Evolutionary conservation across 345 rosid species (phyloP), one percentile per base, ranked within the genome.

Genomic region (Erodium maritimum): DNA sequence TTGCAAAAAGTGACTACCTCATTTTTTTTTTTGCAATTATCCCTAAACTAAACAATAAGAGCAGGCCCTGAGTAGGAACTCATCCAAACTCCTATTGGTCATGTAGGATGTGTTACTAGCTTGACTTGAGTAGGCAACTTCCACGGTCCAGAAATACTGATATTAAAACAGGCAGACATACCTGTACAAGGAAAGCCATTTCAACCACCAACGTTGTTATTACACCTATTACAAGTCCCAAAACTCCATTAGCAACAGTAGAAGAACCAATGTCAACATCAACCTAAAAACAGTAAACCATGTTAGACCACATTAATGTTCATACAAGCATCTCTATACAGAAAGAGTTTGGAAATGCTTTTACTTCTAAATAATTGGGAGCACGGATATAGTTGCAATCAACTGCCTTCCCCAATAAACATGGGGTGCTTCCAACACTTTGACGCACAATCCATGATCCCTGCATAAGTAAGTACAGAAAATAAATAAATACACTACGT

Each of bases 131-230:
- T 25, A 2, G 33, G 33, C n/a, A n/a, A n/a, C n/a, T n/a, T 25
- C 33, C 33, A 25, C 7, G 7, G 33, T 2, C 33, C 7, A 25
- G 7, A 7, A 25, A 25, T 25, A 25, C 33, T 25, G 33, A 3
- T 25, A 52, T 29, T 3, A 48, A 64, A 66, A 57, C 7, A 48
- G 33, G 33, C 23, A 25, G 23, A 21, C 10, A n/a, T 66, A 78
- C 85, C 95, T 93, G 99, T 75, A 94, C 96, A 76, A 94, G 97
- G 68, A 94, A 90, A 69, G 99, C 97, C 99, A 90, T 94, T 67
- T 94, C 99, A 53, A 94, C 95, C 60, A 94, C 97, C 79, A 94
- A 75, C 13, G 96, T 67, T 54, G 86, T 90, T 55, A 94, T 85
- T 56, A 90, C 91, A 17, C 99, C 97, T 5, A 90, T 73, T 55